These are phyloP conservation scores for Myxozyma udenii DNA, from an alignment of 805 yeast genomes.

Conservation along the genomic window DNA sequence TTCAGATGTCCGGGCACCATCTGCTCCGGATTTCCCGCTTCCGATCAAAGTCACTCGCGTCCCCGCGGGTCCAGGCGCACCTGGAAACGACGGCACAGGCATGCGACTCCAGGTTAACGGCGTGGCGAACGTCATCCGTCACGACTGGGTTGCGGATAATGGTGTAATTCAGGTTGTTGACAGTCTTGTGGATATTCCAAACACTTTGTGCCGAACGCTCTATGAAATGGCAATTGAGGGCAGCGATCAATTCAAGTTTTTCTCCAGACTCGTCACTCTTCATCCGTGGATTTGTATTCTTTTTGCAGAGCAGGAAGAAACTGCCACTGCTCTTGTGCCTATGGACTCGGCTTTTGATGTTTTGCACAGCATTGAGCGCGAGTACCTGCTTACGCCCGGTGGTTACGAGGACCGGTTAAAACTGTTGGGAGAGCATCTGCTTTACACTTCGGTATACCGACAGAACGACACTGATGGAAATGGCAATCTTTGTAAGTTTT, in stretches of 20 bases:
- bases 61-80: constrained; percentile 1
- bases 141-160: constrained; percentile 33
- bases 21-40: constrained; percentile 25
- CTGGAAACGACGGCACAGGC: constrained; percentile 8
- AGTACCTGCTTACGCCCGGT: constrained; percentile 19
- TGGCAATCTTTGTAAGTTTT: constrained; percentile 19
- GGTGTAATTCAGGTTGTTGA: constrained; percentile 32
- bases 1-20: constrained; percentile 21
- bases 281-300: constrained; percentile 22
- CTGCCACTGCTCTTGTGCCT: constrained; percentile 28
- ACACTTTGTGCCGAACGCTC: constrained; percentile 20
- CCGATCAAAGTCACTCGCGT: constrained; percentile 18
- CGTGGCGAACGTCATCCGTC: constrained; percentile 21
- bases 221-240: neutral
- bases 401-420: constrained; percentile 23
- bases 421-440: constrained; percentile 21
- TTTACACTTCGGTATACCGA: constrained; percentile 22
- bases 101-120: constrained; percentile 14
- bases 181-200: constrained; percentile 22
- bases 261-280: constrained; percentile 8
- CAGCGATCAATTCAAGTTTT: neutral
- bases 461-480: constrained; percentile 23
- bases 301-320: constrained; percentile 11
- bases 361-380: constrained; percentile 21
- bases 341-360: constrained; percentile 20